phyloP scores from a whole-genome alignment of 1,284 basidiomycete species.

The Peniophora sp. region DNA sequence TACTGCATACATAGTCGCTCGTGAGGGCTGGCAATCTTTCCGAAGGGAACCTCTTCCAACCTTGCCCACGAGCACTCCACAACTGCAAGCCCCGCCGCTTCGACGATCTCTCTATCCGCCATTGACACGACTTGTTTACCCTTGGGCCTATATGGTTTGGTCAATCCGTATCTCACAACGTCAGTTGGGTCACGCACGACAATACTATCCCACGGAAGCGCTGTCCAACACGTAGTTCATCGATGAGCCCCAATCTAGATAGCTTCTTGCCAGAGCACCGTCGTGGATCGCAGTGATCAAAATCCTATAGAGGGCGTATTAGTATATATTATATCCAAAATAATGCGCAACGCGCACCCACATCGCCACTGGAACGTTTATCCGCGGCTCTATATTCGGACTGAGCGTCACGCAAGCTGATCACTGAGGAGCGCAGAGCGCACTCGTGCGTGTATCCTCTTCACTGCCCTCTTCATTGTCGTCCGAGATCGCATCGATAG shows the following conservation, averaged over 20 bases:
- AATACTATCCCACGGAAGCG: constrained; percentile 89
- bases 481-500: constrained; percentile 29
- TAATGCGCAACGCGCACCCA: constrained; percentile 51
- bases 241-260: constrained; percentile 78
- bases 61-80: constrained; percentile 98
- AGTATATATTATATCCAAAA: neutral
- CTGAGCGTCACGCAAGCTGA: neutral
- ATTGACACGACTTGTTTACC: constrained; percentile 79
- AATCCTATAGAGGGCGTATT: constrained; percentile 83
- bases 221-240: constrained; percentile 77
- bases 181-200: constrained; percentile 54
- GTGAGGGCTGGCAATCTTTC: constrained; percentile 88
- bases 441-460: constrained; percentile 18
- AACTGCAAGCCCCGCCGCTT: constrained; percentile 78
- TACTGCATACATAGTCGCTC: constrained; percentile 75
- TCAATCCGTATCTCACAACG: neutral
- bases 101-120: constrained; percentile 77
- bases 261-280: constrained; percentile 96
- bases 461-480: constrained; percentile 22
- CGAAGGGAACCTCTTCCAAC: constrained; percentile 89
- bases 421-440: neutral
- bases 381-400: constrained; percentile 19
- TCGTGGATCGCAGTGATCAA: constrained; percentile 93
- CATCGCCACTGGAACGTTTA: constrained; percentile 77
- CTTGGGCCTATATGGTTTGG: constrained; percentile 68